Evolutionary conservation across 257 asterid species (phyloP).

Genomic region (Capsicum pubescens): DNA sequence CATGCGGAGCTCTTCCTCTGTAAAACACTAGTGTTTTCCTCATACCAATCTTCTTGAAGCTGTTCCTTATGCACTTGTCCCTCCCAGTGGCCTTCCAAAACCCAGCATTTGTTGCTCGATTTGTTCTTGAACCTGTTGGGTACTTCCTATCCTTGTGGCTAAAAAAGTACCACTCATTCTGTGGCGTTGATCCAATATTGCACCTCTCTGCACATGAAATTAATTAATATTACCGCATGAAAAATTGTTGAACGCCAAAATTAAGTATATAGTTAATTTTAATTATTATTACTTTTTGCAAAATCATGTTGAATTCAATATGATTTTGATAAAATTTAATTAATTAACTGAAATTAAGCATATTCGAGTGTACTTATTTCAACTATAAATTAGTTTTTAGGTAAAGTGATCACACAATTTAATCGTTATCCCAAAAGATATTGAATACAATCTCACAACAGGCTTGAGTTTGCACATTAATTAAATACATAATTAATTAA

Average conservation of each 20-base stretch:
- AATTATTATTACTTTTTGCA: too few relatives aligned
- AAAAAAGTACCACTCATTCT: slow-evolving; percentile 91
- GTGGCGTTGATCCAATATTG: slow-evolving; percentile 90
- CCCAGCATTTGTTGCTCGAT: slow-evolving; percentile 85
- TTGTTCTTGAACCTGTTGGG: slow-evolving; percentile 91
- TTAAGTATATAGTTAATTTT: too few relatives aligned
- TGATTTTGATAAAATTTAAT: too few relatives aligned
- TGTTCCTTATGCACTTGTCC: slow-evolving; percentile 84
- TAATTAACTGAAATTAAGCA: too few relatives aligned
- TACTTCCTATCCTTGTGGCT: slow-evolving; percentile 95
- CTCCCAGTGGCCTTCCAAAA: slow-evolving; percentile 97
- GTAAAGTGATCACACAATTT: too few relatives aligned
- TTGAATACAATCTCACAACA: not conserved
- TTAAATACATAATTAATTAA: too few relatives aligned
- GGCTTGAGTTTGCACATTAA: not conserved
- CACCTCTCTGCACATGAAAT: slow-evolving; percentile 53
- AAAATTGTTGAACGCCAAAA: too few relatives aligned
- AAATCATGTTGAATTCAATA: too few relatives aligned
- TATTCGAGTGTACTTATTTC: too few relatives aligned
- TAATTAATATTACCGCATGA: too few relatives aligned
- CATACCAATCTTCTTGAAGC: slow-evolving; percentile 79
- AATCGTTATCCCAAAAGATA: too few relatives aligned
- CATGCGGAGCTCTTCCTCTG: slow-evolving; percentile 93
- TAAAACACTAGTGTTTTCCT: slow-evolving; percentile 90
- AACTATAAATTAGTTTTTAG: too few relatives aligned